Conservation (phyloP, 78 protist genomes). For the Anaeramoeba ignava region DNA sequence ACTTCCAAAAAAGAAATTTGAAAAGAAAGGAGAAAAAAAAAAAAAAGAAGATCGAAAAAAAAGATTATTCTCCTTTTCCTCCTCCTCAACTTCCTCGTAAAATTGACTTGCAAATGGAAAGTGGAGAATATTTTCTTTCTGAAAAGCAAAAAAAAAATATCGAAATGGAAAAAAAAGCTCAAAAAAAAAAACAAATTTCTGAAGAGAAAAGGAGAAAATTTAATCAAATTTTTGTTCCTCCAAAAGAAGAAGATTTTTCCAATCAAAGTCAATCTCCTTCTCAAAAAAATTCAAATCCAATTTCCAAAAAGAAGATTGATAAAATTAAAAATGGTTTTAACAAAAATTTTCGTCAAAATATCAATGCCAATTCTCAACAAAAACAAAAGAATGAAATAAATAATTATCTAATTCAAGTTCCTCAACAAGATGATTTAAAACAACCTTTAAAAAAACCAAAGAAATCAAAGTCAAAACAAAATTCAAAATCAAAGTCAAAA, state of each 20-base stretch:
- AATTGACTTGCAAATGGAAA: conserved; percentile 61
- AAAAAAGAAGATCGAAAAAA: conserved; percentile 30
- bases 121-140: conserved; percentile 75
- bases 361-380: too few species aligned
- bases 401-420: too few species aligned
- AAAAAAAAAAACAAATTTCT: neutral
- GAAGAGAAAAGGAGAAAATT: neutral
- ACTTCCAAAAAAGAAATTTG: conserved; percentile 59
- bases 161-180: conserved; percentile 6
- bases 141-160: conserved; percentile 12
- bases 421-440: too few species aligned
- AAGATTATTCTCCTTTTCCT: conserved; percentile 68
- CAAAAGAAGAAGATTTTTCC: conserved; percentile 3
- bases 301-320: too few species aligned
- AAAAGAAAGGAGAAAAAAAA: conserved; percentile 13
- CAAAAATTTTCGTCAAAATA: too few species aligned
- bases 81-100: conserved; percentile 46
- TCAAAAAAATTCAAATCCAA: too few species aligned
- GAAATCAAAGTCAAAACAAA: too few species aligned
- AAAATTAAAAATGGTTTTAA: too few species aligned
- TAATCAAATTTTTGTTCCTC: neutral
- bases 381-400: too few species aligned
- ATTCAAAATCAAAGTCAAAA: too few species aligned
- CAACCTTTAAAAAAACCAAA: too few species aligned
- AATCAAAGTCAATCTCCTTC: too few species aligned